Evolutionary conservation across 2,329 filamentous ascomycete genomes (phyloP), one percentile per base, ranked within the genome.

Genomic region (Calonectria pseudoturangicola): DNA sequence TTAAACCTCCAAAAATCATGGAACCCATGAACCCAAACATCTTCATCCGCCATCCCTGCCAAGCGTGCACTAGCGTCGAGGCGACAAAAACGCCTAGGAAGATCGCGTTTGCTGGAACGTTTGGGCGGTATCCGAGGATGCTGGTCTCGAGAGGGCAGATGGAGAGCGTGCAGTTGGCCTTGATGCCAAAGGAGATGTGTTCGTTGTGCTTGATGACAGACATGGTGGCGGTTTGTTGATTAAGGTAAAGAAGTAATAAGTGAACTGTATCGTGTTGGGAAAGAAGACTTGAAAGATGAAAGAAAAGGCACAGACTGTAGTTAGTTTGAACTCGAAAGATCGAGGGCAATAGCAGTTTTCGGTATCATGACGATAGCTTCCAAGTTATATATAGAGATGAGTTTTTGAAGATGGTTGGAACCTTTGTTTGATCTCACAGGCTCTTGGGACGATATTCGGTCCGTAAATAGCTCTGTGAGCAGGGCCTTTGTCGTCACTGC

Each of bases 1-100:
- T 83, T 12, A 88, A 71, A 76, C 88, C 90, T 33, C 92, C 92
- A 7, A 86, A 76, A 3, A 89, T 76, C 85, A 93, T 89, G 69
- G 84, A 85, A 7, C 73, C 54, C 82, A 85, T 85, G 76, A 87
- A 89, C 63, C 82, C 84, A 83, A 85, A 79, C 0, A 74, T 78
- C 48, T 62, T 72, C 54, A 67, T 74, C 62, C 70, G 66, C 56
- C 67, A 63, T 10, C 78, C 78, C 65, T 80, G 78, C 7, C 74
- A 78, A 36, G 54, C 50, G 36, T 80, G 78, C 12, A 73, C 39
- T 7, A 68, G 33, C 70, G 77, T 54, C 1, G 74, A 80, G 2
- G 74, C 1, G 4, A 72, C 78, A 56, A 80, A 80, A 0, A 76
- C 72, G 9, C 65, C 69, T 3, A 79, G 70, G 63, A 77, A 79